Evolutionary conservation across 2,329 filamentous ascomycete genomes (phyloP).

Genomic region (Hymenoscyphus repandus): DNA sequence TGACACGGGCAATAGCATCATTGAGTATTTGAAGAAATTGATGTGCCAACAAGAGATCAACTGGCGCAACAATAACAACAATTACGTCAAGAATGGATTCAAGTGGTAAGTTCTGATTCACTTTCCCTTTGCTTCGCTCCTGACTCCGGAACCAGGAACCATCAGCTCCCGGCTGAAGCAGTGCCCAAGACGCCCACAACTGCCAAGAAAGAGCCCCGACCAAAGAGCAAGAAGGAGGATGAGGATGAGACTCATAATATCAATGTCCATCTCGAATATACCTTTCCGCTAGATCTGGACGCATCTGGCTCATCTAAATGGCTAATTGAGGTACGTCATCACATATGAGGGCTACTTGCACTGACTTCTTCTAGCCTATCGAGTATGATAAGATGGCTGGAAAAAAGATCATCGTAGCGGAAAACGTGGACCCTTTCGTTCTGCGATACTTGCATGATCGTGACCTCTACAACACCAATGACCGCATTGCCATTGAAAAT

Average conservation of each 20-base stretch:
- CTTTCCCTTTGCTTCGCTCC: too few relatives aligned
- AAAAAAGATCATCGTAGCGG: neutral
- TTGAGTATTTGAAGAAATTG: neutral
- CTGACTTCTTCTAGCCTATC: neutral
- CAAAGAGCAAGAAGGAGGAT: neutral
- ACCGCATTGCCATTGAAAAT: neutral
- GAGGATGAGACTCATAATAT: neutral
- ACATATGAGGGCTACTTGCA: too few relatives aligned
- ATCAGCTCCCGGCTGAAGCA: neutral
- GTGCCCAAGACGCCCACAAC: neutral
- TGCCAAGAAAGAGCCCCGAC: neutral
- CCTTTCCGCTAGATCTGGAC: neutral
- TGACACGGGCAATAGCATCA: neutral
- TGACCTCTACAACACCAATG: constrained; percentile 1
- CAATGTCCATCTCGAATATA: constrained; percentile 1
- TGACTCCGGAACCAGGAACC: too few relatives aligned
- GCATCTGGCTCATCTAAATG: neutral
- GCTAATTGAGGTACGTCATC: constrained; percentile 1
- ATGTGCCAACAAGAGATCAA: constrained; percentile 4
- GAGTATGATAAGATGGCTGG: too few relatives aligned
- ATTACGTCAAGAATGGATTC: neutral
- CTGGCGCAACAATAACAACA: constrained; percentile 3
- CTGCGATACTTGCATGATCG: constrained; percentile 7
- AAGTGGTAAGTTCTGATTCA: too few relatives aligned
- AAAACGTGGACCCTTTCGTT: constrained; percentile 6